A percentile compares a stretch with the other conserved stretches of the same genome.
phyloP scores from a whole-genome alignment of 768 basidiomycete species.

The Agaricus subrufescens region DNA sequence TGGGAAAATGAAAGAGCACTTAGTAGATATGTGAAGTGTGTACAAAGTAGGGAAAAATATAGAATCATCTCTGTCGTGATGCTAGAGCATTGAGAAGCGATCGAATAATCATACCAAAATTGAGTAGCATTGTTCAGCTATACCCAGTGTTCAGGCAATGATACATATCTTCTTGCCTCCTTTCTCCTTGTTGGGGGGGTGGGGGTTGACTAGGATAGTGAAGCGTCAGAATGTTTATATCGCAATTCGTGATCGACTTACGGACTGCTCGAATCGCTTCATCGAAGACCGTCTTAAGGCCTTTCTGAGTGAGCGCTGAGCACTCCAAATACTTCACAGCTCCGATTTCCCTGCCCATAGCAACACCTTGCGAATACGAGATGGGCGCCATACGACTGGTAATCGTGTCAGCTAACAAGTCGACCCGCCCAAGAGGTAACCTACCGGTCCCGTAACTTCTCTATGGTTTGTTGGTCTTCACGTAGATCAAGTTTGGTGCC shows the following conservation, averaged over 20 bases:
- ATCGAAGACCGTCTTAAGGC: slow-evolving; percentile 98
- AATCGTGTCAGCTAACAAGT: slow-evolving; percentile 5
- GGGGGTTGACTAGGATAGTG: slow-evolving; percentile 62
- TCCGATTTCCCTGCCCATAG: slow-evolving; percentile 90
- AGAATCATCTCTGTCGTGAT: slow-evolving; percentile 9
- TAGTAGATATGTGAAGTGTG: slow-evolving; percentile 7
- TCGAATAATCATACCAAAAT: slow-evolving; percentile 7
- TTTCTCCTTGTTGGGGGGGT: slow-evolving; percentile 51
- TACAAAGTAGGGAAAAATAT: neutral
- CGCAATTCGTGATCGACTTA: slow-evolving; percentile 40
- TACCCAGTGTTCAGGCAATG: slow-evolving; percentile 54
- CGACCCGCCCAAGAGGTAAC: slow-evolving; percentile 7
- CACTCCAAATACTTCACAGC: slow-evolving; percentile 97
- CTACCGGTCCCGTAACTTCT: slow-evolving; percentile 89
- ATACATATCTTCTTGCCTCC: slow-evolving; percentile 56
- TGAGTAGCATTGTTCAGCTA: slow-evolving; percentile 13
- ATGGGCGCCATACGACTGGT: slow-evolving; percentile 91
- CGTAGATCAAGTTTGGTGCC: slow-evolving; percentile 98
- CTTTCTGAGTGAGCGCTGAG: slow-evolving; percentile 96
- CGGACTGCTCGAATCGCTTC: slow-evolving; percentile 96
- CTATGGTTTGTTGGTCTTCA: slow-evolving; percentile 89
- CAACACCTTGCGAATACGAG: slow-evolving; percentile 84
- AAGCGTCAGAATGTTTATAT: slow-evolving; percentile 1
- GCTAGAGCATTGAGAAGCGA: slow-evolving; percentile 2
- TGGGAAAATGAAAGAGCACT: slow-evolving; percentile 1